Conservation (phyloP, 441 rosid species). For the Monsonia emarginata region DNA sequence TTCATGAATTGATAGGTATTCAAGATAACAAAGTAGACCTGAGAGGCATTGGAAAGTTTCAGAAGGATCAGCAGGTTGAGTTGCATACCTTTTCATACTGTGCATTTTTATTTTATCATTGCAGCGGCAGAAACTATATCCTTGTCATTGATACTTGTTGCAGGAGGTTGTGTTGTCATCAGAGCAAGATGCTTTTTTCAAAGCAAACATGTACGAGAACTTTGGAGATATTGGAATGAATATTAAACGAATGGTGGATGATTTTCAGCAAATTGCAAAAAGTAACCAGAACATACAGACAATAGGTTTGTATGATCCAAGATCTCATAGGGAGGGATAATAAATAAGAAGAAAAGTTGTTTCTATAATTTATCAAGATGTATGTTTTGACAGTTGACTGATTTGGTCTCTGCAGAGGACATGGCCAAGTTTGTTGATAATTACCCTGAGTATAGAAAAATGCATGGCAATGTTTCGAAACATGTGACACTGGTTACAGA, state of each 20-base stretch:
- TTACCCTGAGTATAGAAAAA: slow-evolving; percentile 86
- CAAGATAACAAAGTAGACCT: slow-evolving; percentile 89
- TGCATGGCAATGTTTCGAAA: slow-evolving; percentile 96
- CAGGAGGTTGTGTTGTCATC: slow-evolving; percentile 94
- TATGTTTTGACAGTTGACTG: slow-evolving; percentile 8
- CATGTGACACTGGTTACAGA: slow-evolving; percentile 96
- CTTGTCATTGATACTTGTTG: slow-evolving; percentile 18
- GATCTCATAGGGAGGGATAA: not conserved
- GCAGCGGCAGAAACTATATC: not conserved
- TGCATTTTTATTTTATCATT: slow-evolving; percentile 7
- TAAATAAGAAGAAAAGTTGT: not conserved
- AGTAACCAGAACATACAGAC: slow-evolving; percentile 89
- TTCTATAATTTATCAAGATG: not conserved
- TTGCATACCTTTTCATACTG: slow-evolving; percentile 12
- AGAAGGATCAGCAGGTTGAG: slow-evolving; percentile 74
- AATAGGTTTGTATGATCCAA: slow-evolving; percentile 48
- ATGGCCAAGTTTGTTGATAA: slow-evolving; percentile 96
- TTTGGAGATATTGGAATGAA: slow-evolving; percentile 97
- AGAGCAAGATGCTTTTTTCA: slow-evolving; percentile 82
- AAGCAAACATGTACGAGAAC: slow-evolving; percentile 79
- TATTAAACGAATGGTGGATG: slow-evolving; percentile 90
- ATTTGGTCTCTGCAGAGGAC: slow-evolving; percentile 60
- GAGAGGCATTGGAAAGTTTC: slow-evolving; percentile 47
- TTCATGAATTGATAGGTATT: slow-evolving; percentile 81
- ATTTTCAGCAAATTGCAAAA: slow-evolving; percentile 89